These are phyloP conservation scores for Picochlorum sp. DNA, from an alignment of 139 green algal species.

Conservation along the genomic window DNA sequence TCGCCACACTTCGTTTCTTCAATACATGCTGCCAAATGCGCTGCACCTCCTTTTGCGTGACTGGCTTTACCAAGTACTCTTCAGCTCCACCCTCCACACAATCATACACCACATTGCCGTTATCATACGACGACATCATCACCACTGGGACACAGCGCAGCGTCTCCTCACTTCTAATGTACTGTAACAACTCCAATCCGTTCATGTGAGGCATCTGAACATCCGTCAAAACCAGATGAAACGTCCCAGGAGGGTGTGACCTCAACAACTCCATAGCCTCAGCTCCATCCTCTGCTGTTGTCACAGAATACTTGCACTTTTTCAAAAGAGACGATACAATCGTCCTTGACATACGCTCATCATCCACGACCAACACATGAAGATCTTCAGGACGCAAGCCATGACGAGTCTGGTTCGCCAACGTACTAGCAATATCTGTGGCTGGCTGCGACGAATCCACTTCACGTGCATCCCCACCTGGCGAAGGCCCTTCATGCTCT, in stretches of 20 bases:
- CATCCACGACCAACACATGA: conserved; percentile 77
- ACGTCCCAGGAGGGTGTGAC: conserved; percentile 46
- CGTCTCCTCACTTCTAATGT: conserved; percentile 51
- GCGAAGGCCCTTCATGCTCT: background rate
- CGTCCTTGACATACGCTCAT: conserved; percentile 62
- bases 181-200: conserved; percentile 70
- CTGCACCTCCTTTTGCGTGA: conserved; percentile 83
- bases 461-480: background rate
- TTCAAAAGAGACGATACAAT: conserved; percentile 70
- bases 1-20: conserved; percentile 32
- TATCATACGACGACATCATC: conserved; percentile 86
- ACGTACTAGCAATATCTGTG: background rate
- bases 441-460: background rate
- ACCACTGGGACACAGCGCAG: conserved; percentile 72
- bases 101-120: conserved; percentile 67
- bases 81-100: conserved; percentile 75
- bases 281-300: conserved; percentile 53
- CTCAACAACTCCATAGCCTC: conserved; percentile 66
- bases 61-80: conserved; percentile 88
- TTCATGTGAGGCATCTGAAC: conserved; percentile 86
- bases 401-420: background rate
- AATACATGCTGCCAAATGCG: conserved; percentile 80
- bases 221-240: conserved; percentile 81
- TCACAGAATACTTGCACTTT: conserved; percentile 74
- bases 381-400: conserved; percentile 28